A percentile compares a stretch with the other conserved stretches of the same genome.
phyloP scores from a whole-genome alignment of 1,284 basidiomycete genomes.

The Thelephora terrestris region DNA sequence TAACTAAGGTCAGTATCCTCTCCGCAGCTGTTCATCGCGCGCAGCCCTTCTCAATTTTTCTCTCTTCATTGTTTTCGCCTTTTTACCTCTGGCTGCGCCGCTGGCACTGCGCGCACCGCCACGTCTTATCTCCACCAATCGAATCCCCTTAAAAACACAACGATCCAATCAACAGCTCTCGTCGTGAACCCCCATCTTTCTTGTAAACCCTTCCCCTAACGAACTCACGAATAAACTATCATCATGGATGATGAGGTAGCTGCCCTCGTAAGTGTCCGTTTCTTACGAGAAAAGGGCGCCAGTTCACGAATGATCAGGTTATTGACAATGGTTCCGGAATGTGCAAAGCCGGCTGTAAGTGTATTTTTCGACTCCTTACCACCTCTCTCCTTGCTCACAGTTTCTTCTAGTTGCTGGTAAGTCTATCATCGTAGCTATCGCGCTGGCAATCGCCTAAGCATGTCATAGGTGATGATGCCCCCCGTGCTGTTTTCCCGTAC shows the following conservation, averaged over 20 bases:
- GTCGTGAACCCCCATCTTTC: too few relatives aligned
- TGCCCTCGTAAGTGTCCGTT: slow-evolving; percentile 26
- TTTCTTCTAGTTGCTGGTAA: slow-evolving; percentile 24
- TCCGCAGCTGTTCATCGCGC: too few relatives aligned
- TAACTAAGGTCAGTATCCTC: too few relatives aligned
- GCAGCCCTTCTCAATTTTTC: too few relatives aligned
- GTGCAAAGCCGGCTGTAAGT: slow-evolving; percentile 59
- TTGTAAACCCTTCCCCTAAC: too few relatives aligned
- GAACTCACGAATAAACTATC: not conserved
- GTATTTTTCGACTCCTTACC: not conserved
- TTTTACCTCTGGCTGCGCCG: too few relatives aligned
- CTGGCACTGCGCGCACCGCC: too few relatives aligned
- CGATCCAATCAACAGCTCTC: too few relatives aligned
- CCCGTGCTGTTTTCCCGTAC: slow-evolving; percentile 61
- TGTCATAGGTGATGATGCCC: slow-evolving; percentile 59
- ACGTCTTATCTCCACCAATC: too few relatives aligned
- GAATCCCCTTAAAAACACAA: too few relatives aligned
- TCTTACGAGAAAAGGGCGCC: not conserved
- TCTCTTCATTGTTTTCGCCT: too few relatives aligned
- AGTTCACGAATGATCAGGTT: slow-evolving; percentile 25
- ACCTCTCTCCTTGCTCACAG: too few relatives aligned
- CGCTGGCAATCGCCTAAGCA: not conserved
- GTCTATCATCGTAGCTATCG: not conserved
- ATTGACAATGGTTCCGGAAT: slow-evolving; percentile 61
- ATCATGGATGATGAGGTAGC: slow-evolving; percentile 37